Evolutionary conservation across 2,329 filamentous ascomycete genomes (phyloP).

Genomic region (Neonectria neomacrospora): DNA sequence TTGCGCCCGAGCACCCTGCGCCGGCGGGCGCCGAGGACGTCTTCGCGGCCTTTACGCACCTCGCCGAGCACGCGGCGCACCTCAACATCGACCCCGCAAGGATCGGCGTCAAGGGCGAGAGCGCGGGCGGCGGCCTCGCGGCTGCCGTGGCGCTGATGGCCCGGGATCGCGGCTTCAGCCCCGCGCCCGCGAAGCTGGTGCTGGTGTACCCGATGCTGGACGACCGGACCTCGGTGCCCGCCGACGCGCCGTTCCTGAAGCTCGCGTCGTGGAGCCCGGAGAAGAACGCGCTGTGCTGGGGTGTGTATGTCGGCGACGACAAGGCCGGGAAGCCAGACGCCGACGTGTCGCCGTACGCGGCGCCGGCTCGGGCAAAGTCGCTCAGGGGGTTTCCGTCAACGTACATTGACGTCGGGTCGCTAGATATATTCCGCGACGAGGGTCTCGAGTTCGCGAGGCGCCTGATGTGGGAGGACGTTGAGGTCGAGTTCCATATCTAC

Average conservation of each 20-base stretch:
- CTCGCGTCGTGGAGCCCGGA: slow-evolving; percentile 24
- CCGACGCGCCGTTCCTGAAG: slow-evolving; percentile 24
- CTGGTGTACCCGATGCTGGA: slow-evolving; percentile 37
- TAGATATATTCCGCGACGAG: slow-evolving; percentile 39
- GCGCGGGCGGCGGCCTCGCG: slow-evolving; percentile 33
- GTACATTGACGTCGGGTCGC: slow-evolving; percentile 34
- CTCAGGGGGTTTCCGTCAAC: slow-evolving; percentile 29
- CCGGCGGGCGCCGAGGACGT: slow-evolving; percentile 33
- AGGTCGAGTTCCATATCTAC: slow-evolving; percentile 41
- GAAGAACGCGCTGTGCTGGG: slow-evolving; percentile 30
- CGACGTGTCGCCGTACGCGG: slow-evolving; percentile 33
- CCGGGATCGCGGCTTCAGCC: slow-evolving; percentile 30
- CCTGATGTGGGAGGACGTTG: slow-evolving; percentile 32
- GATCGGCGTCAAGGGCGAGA: slow-evolving; percentile 34
- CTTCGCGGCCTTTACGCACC: slow-evolving; percentile 32
- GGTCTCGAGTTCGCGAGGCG: slow-evolving; percentile 33
- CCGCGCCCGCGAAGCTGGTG: slow-evolving; percentile 32
- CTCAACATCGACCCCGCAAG: slow-evolving; percentile 33
- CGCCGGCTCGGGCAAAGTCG: slow-evolving; percentile 30
- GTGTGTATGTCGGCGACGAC: slow-evolving; percentile 37
- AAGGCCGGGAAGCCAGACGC: slow-evolving; percentile 27
- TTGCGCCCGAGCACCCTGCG: slow-evolving; percentile 35
- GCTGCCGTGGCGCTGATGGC: slow-evolving; percentile 29
- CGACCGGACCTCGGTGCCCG: slow-evolving; percentile 20
- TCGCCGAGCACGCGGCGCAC: slow-evolving; percentile 27